These are phyloP conservation scores for Penicillium riverlandense DNA, from an alignment of 495 filamentous ascomycete species.

Conservation along the genomic window DNA sequence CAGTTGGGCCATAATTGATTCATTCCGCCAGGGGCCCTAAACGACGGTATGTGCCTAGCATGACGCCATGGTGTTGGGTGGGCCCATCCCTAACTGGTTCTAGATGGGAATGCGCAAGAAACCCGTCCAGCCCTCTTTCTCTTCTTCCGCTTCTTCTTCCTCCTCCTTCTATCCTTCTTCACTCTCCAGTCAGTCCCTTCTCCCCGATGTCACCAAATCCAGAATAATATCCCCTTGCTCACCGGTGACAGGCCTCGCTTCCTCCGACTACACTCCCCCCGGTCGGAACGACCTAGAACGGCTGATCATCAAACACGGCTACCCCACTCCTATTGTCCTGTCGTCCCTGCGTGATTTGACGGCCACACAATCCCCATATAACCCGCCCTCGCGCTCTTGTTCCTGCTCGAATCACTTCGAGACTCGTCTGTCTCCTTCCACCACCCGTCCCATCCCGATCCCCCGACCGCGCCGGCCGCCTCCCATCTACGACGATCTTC, in stretches of 20 bases:
- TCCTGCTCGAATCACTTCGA: conserved; percentile 3
- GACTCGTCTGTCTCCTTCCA: conserved; percentile 21
- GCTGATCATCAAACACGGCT: conserved; percentile 41
- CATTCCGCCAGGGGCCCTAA: no score
- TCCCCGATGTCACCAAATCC: conserved; percentile 16
- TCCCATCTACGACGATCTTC: conserved; percentile 28
- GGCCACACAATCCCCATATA: conserved; percentile 58
- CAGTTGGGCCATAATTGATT: no score
- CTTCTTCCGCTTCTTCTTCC: conserved; percentile 20
- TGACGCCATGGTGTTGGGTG: no score
- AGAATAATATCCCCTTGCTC: not conserved
- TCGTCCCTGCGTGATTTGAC: conserved; percentile 67
- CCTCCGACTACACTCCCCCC: no score
- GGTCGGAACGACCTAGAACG: conserved; percentile 56
- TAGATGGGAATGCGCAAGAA: conserved; percentile 5
- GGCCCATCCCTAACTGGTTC: no score
- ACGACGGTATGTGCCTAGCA: no score
- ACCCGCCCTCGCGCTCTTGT: conserved; percentile 31
- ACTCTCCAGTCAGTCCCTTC: conserved; percentile 11
- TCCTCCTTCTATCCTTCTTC: conserved; percentile 33
- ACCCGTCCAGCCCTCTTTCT: conserved; percentile 12
- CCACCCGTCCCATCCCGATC: conserved; percentile 36
- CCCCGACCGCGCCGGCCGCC: conserved; percentile 15
- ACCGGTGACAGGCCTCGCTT: not conserved
- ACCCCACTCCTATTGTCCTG: conserved; percentile 54